These are phyloP conservation scores for Papiliotrema terrestris DNA, from an alignment of 1,284 basidiomycete species.

Conservation along the genomic window DNA sequence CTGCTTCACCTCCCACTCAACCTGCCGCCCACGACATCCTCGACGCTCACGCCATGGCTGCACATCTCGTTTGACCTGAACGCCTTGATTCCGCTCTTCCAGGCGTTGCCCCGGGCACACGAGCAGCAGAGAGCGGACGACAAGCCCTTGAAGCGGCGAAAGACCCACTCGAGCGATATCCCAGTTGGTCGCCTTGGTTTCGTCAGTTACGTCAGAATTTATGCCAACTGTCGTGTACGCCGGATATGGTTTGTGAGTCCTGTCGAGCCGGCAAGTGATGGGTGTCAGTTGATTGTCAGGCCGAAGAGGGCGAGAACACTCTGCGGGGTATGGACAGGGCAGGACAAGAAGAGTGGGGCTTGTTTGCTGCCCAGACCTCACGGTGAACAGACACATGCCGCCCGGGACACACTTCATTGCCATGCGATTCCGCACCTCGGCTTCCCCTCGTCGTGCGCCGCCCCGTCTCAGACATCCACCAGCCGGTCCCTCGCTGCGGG, in stretches of 20 bases:
- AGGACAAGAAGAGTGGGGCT: constrained; percentile 29
- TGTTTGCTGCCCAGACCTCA: constrained; percentile 19
- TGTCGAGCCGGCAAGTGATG: not conserved
- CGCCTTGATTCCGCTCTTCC: constrained; percentile 62
- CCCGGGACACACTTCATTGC: not conserved
- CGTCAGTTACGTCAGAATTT: constrained; percentile 68
- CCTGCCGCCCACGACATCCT: constrained; percentile 57
- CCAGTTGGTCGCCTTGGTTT: constrained; percentile 63
- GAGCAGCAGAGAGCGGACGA: not conserved
- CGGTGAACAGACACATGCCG: not conserved
- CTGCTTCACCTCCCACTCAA: constrained; percentile 69
- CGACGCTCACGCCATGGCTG: constrained; percentile 66
- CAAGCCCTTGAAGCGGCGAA: constrained; percentile 11
- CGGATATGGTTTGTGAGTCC: constrained; percentile 65
- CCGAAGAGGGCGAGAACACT: constrained; percentile 36
- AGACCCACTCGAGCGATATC: constrained; percentile 27
- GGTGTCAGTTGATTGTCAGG: constrained; percentile 22
- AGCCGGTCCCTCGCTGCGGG: too few species aligned
- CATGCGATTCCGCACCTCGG: not conserved
- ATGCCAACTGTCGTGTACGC: constrained; percentile 73
- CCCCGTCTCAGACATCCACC: too few species aligned
- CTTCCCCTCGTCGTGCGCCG: not conserved
- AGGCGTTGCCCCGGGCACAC: constrained; percentile 39
- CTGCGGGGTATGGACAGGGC: constrained; percentile 28
- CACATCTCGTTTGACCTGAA: constrained; percentile 63